Evolutionary conservation across 176 grass and related monocot genomes (phyloP).

Genomic region (Thinopyrum elongatum): DNA sequence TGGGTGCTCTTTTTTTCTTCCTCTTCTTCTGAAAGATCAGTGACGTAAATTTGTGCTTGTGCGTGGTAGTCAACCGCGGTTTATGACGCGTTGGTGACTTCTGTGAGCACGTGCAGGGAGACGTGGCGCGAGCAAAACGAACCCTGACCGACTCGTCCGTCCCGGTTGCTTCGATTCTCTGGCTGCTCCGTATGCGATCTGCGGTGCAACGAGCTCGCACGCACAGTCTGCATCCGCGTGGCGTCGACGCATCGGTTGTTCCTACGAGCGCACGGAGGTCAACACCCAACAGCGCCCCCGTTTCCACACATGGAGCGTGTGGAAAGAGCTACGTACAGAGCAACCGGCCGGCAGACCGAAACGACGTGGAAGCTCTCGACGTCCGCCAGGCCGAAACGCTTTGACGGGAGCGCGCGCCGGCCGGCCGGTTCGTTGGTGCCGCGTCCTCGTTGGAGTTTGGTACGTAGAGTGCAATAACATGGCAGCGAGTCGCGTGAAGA

Average conservation of each 20-base stretch:
- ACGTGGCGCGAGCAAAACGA: not conserved
- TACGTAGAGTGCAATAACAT: not conserved
- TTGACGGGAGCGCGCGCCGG: not conserved
- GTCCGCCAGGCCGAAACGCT: not conserved
- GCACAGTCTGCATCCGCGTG: not conserved
- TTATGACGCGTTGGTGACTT: not conserved
- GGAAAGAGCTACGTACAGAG: too few relatives aligned
- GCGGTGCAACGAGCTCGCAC: too few relatives aligned
- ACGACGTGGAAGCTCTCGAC: not conserved
- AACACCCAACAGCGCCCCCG: not conserved
- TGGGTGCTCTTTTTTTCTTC: not conserved
- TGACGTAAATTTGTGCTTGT: not conserved
- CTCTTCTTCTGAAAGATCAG: not conserved
- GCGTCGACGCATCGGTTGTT: not conserved
- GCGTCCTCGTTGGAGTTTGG: constrained; percentile 45
- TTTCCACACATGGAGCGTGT: not conserved
- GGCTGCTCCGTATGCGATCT: too few relatives aligned
- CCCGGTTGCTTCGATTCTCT: too few relatives aligned
- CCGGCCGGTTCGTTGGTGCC: constrained; percentile 17
- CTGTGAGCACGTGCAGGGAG: not conserved
- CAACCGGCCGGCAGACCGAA: not conserved
- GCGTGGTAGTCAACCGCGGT: not conserved
- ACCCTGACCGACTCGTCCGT: not conserved
- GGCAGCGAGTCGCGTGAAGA: constrained; percentile 34
- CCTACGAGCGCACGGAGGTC: not conserved